Evolutionary conservation across 345 rosid species (phyloP), one percentile per base, ranked within the genome.

Genomic region (Boechera retrofracta): DNA sequence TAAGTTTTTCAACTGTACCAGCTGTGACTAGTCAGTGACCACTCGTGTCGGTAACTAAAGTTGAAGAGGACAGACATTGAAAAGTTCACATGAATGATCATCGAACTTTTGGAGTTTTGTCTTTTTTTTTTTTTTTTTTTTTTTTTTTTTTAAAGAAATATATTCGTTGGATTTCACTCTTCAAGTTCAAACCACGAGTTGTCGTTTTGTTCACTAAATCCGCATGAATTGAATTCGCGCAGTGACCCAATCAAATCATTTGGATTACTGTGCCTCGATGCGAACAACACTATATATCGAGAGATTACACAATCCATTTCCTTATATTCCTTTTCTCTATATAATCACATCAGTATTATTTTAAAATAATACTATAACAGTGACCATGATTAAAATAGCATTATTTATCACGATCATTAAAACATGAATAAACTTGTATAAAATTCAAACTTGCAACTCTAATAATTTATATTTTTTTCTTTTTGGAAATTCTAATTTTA

Each of bases 131-230:
- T 4, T 10, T 39, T 10, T 38, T 7, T 5, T 41, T 3, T 42
- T 4, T 42, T 0, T 3, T 13, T 13, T 13, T 45, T 45, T 12
- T 1, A 53, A 64, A 10, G n/a, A 26, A 26, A 18, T 10, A 61
- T 2, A 67, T 38, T 29, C 28, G 4, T 75, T 48, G 67, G 53
- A 62, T 32, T 61, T 21, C 64, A 62, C 39, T 71, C 53, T 64
- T 55, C 39, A 64, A 67, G 53, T 64, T 55, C 39, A 64, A 67
- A 61, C 65, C 16, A 64, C 13, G 54, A 57, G 47, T 77, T 77
- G 81, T 77, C 76, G 10, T 26, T 26, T 44, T 7, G 72, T n/a
- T 77, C 80, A 71, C 76, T 77, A 77, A 77, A 77, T 56, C 81
- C 81, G 76, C 81, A 77, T 77, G 72, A 56, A 64, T 52, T 77